Percentiles rank a stretch among this genome's conserved stretches.
phyloP scores from a whole-genome alignment of 345 rosid genomes.

The Pistacia vera region DNA sequence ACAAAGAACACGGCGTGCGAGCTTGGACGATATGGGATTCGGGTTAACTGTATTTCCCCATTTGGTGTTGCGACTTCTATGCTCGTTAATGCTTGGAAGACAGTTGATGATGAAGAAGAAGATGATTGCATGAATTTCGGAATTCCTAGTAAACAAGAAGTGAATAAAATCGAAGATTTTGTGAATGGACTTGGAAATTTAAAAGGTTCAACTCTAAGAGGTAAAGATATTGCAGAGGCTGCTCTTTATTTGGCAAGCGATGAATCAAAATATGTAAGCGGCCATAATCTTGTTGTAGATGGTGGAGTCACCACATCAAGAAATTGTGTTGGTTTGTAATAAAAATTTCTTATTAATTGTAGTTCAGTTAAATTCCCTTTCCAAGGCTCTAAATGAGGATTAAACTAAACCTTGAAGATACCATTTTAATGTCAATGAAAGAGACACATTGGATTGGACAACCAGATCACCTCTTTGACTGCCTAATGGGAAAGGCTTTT shows the following conservation, averaged over 20 bases:
- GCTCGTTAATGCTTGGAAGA: conserved; percentile 71
- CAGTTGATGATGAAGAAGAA: conserved; percentile 35
- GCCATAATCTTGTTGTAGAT: conserved; percentile 87
- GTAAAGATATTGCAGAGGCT: conserved; percentile 80
- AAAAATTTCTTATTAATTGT: background rate
- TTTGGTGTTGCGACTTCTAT: conserved; percentile 86
- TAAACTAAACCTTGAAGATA: background rate
- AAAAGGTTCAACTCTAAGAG: conserved; percentile 57
- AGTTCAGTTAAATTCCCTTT: background rate
- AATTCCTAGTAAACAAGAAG: conserved; percentile 41
- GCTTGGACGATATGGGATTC: conserved; percentile 69
- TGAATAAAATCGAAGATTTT: conserved; percentile 69
- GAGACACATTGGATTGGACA: background rate
- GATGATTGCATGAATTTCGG: conserved; percentile 35
- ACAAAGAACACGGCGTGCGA: conserved; percentile 84
- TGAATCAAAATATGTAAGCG: conserved; percentile 84
- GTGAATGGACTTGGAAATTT: conserved; percentile 64
- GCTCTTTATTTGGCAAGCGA: conserved; percentile 80
- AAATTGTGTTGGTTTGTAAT: conserved; percentile 79
- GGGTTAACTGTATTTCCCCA: conserved; percentile 85
- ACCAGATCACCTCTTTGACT: too few species aligned
- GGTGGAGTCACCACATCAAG: conserved; percentile 78
- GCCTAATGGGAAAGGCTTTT: too few species aligned
- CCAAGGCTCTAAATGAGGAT: background rate
- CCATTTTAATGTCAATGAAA: background rate